phyloP scores from a whole-genome alignment of 2,329 filamentous ascomycete species.

The Ophiostoma novo-ulmi region DNA sequence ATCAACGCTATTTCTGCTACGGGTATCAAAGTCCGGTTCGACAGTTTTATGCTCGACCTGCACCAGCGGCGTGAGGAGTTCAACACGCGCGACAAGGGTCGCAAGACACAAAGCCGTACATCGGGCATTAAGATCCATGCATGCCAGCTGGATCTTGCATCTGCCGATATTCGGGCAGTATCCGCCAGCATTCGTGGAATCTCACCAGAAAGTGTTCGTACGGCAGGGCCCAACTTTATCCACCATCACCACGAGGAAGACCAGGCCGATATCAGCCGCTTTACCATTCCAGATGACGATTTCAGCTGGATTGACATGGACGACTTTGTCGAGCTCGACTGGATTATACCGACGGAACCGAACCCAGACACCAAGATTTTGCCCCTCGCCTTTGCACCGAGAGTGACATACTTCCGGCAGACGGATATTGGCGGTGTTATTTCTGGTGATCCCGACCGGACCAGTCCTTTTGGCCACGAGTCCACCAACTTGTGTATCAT shows the following conservation, averaged over 20 bases:
- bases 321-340: constrained; percentile 96
- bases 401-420: constrained; percentile 94
- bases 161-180: constrained; percentile 86
- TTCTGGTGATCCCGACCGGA: constrained; percentile 72
- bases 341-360: constrained; percentile 83
- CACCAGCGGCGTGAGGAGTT: constrained; percentile 93
- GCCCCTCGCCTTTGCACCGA: constrained; percentile 85
- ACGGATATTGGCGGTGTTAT: constrained; percentile 84
- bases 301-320: constrained; percentile 99
- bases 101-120: constrained; percentile 71
- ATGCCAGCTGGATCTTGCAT: constrained; percentile 85
- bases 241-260: constrained; percentile 50
- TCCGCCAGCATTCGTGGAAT: constrained; percentile 85
- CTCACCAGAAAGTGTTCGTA: constrained; percentile 65
- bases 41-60: constrained; percentile 95
- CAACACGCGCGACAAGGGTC: constrained; percentile 70
- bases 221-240: constrained; percentile 47
- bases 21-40: constrained; percentile 90
- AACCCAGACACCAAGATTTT: constrained; percentile 93
- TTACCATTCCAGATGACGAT: constrained; percentile 93
- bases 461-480: constrained; percentile 87
- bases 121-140: constrained; percentile 95
- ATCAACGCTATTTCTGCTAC: constrained; percentile 79
- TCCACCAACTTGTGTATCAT: constrained; percentile 94
- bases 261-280: constrained; percentile 72